Base-by-base conservation (phyloP, 169 alveolate species). In the Plasmodium vivax region DNA sequence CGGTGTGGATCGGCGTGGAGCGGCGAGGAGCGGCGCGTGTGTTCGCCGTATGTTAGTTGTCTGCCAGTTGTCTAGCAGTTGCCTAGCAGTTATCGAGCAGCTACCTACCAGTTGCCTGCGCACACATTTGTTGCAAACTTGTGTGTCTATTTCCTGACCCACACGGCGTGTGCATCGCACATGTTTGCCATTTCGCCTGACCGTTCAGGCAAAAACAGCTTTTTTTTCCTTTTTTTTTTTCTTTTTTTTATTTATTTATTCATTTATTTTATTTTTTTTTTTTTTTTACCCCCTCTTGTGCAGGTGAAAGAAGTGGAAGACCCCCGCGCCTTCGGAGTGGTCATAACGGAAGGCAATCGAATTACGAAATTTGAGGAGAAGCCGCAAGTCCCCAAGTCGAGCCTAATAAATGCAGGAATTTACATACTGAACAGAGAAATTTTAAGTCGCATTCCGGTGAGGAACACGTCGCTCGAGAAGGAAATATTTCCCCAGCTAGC, bases 241-340 rank as follows among this genome's bases (percentile, higher is more conserved):
- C 62, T 54, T 56, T 93, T 54, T 58, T 14, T 10, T 54, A 47
- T 75, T 77, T 54, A 41, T 93, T 54, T 58, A 12, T 14, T 10
- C 38, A 47, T 75, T 84, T 56, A 3, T 14, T 10, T 54, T 71
- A 62, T 77, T 54, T 84, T 56, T 12, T 14, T 10, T 54, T 71
- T 75, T 77, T 54, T 56, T 93, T 54, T 58, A 12, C 71, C 54
- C 34, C 51, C 32, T 3, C 8, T 92, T 68, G 38, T 68, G 38
- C 77, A 98, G 85, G 97, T 98, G 58, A 98, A 99, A 32, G 97
- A 97, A 92, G 99, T 98, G 6, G 98, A 98, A 85, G 99, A 99
- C 91, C 99, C 99, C 34, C 97, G 99, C 2, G 98, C 97, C 93
- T 99, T 97, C 93, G 99, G 99, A 14, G 99, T 99, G 0, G 98